Percentiles rank a stretch among this genome's conserved stretches.
Conservation (phyloP, 1,284 basidiomycete species). For the Ustilago cynodontis region DNA sequence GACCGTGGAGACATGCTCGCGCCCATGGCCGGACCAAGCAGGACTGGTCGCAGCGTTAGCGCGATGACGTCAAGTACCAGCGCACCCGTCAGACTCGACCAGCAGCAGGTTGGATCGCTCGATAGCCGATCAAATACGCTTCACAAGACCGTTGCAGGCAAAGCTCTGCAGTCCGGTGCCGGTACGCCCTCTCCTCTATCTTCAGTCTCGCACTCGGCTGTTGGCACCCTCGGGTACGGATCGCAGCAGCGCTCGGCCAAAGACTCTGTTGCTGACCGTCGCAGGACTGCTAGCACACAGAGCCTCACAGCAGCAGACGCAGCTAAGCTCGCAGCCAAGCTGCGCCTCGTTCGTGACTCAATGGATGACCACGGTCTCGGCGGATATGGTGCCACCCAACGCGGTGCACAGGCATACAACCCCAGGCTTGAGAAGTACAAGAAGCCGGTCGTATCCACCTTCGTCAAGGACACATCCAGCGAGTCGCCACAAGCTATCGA, state of each 20-base stretch:
- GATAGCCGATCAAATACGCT: constrained; percentile 17
- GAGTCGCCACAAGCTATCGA: constrained; percentile 46
- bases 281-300: constrained; percentile 49
- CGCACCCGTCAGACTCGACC: constrained; percentile 40
- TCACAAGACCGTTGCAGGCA: constrained; percentile 30
- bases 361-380: constrained; percentile 49
- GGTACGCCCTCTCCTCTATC: constrained; percentile 30
- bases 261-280: constrained; percentile 25
- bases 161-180: constrained; percentile 13
- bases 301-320: constrained; percentile 61
- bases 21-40: constrained; percentile 32
- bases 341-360: constrained; percentile 56
- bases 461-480: constrained; percentile 49
- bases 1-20: constrained; percentile 44
- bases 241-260: constrained; percentile 19
- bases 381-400: constrained; percentile 15
- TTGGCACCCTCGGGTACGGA: constrained; percentile 12
- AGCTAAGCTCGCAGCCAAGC: constrained; percentile 59
- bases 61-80: constrained; percentile 46
- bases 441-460: constrained; percentile 59
- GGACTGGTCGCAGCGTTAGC: constrained; percentile 28
- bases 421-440: constrained; percentile 50
- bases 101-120: constrained; percentile 24
- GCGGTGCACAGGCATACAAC: constrained; percentile 44
- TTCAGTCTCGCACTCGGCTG: constrained; percentile 17